A percentile compares a stretch with the other conserved stretches of the same genome.
Conservation (phyloP, 1,284 basidiomycete species). For the Cryptococcus wingfieldii region DNA sequence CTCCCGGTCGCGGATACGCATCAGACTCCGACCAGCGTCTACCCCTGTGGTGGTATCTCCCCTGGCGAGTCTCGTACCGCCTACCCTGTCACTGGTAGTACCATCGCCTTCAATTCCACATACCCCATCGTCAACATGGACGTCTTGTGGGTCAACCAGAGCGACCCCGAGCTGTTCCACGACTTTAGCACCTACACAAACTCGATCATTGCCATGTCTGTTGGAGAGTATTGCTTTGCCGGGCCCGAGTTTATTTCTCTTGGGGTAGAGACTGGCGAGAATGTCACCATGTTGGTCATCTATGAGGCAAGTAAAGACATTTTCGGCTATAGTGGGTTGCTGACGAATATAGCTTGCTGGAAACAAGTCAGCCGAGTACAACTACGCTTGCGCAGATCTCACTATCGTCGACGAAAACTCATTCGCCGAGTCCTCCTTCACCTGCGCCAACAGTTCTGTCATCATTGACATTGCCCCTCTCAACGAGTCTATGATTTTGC, state of each 20-base stretch:
- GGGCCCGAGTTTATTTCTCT: conserved; percentile 31
- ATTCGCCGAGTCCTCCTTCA: conserved; percentile 10
- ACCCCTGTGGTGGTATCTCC: no score
- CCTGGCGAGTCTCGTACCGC: no score
- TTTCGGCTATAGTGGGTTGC: background rate
- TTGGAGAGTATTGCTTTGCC: conserved; percentile 30
- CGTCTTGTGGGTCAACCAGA: conserved; percentile 22
- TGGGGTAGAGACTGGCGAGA: conserved; percentile 25
- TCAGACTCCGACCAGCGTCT: no score
- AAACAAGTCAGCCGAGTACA: conserved; percentile 3
- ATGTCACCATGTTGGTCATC: conserved; percentile 29
- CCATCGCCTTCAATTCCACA: no score
- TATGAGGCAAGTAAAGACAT: conserved; percentile 17
- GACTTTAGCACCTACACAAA: conserved; percentile 26
- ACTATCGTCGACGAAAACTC: conserved; percentile 15
- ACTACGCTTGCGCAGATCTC: conserved; percentile 34
- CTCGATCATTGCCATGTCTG: conserved; percentile 18
- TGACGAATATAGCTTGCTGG: conserved; percentile 11
- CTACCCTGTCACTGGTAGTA: no score
- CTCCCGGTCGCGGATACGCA: no score
- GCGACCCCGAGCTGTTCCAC: conserved; percentile 25
- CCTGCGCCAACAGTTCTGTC: conserved; percentile 21
- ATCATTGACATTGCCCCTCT: conserved; percentile 9
- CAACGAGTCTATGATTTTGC: background rate
- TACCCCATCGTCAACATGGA: conserved; percentile 13